These are phyloP conservation scores for Elsinoe perseae DNA, from an alignment of 2,329 filamentous ascomycete species.

Conservation along the genomic window DNA sequence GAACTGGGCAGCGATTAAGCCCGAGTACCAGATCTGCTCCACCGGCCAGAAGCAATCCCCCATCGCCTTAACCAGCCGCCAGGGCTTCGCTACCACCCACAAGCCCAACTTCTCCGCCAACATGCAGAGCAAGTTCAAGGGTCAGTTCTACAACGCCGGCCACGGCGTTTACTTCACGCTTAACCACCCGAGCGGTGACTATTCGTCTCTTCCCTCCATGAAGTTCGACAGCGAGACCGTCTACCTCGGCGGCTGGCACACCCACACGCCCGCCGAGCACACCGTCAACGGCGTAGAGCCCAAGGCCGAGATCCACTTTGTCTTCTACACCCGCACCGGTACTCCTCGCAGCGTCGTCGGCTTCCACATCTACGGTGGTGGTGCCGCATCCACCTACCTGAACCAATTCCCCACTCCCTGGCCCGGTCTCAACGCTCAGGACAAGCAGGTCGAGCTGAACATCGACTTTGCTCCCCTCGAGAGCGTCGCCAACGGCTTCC, in stretches of 20 bases:
- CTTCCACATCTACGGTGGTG: slow-evolving; percentile 4
- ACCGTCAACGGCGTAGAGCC: slow-evolving; percentile 15
- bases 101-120: slow-evolving; percentile 9
- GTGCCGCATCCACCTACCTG: not conserved
- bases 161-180: slow-evolving; percentile 12
- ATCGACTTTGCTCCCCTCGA: slow-evolving; percentile 1
- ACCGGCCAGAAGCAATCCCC: not conserved
- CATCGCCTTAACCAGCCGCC: slow-evolving; percentile 1
- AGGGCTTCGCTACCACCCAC: slow-evolving; percentile 6
- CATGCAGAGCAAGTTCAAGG: not conserved
- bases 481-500: not conserved
- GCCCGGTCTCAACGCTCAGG: not conserved
- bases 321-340: not conserved
- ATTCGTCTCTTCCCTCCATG: slow-evolving; percentile 1
- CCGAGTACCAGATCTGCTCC: not conserved
- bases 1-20: slow-evolving; percentile 8
- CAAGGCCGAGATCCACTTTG: slow-evolving; percentile 14
- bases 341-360: not conserved
- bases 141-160: slow-evolving; percentile 10
- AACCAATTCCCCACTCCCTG: slow-evolving; percentile 6
- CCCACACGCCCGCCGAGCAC: slow-evolving; percentile 15
- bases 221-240: slow-evolving; percentile 13
- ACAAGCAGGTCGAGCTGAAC: slow-evolving; percentile 12
- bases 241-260: slow-evolving; percentile 18
- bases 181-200: slow-evolving; percentile 5